phyloP scores from a whole-genome alignment of 2,329 filamentous ascomycete species.

The Colletotrichum caudatum region DNA sequence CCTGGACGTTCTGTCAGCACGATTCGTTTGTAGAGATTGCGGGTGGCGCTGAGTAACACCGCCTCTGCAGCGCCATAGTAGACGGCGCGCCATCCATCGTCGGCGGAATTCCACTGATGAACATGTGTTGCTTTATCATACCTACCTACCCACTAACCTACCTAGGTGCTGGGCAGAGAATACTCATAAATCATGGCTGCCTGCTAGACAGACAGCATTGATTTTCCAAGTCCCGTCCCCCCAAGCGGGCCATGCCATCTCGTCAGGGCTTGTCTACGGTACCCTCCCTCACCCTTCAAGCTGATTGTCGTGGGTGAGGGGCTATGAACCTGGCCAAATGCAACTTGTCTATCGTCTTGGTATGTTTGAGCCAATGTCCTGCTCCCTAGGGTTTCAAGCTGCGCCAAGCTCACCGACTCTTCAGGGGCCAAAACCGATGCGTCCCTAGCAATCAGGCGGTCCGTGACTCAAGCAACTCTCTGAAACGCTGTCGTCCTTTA shows the following conservation, averaged over 20 bases:
- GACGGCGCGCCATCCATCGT: not conserved
- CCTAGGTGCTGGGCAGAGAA: no score
- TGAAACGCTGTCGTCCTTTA: constrained; percentile 4
- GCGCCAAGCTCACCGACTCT: not conserved
- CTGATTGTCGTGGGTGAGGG: not conserved
- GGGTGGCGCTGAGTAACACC: constrained; percentile 1
- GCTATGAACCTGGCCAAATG: not conserved
- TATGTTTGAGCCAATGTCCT: constrained; percentile 15
- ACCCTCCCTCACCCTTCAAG: not conserved
- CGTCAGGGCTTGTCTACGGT: not conserved
- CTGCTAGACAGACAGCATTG: not conserved
- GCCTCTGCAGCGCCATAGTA: not conserved
- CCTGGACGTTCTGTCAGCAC: not conserved
- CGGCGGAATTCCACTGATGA: constrained; percentile 6
- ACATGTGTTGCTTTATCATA: not conserved
- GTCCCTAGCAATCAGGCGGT: not conserved
- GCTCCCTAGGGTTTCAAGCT: constrained; percentile 10
- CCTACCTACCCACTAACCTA: no score
- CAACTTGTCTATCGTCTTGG: not conserved
- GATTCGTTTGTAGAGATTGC: not conserved
- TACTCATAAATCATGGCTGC: not conserved
- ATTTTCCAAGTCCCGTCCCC: not conserved
- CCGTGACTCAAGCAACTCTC: constrained; percentile 8
- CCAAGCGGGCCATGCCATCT: not conserved
- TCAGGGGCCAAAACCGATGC: constrained; percentile 1